phyloP scores from a whole-genome alignment of 1,284 basidiomycete genomes.

The Singerocomus rubriflavus region DNA sequence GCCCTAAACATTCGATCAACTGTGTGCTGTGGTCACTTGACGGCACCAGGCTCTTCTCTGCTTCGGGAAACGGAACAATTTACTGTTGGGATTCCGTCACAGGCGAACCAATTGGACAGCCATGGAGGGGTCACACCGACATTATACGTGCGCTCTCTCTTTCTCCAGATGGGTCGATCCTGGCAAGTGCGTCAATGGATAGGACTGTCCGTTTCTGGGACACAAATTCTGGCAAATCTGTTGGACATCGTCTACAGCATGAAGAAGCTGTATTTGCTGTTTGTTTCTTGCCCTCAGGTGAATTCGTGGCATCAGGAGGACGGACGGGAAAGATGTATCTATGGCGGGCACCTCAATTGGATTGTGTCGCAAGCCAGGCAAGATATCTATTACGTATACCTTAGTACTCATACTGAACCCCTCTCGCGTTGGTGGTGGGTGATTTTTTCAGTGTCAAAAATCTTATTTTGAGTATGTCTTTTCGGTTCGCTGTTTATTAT shows the following conservation, averaged over 20 bases:
- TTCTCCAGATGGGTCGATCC: constrained; percentile 8
- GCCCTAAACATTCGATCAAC: accelerated
- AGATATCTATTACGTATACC: no score
- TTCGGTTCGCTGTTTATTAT: no score
- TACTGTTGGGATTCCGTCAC: constrained; percentile 11
- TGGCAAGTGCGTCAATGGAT: constrained; percentile 11
- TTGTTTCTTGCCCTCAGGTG: constrained; percentile 6
- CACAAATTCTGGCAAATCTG: neutral
- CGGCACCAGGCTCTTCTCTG: constrained; percentile 8
- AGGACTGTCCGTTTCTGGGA: constrained; percentile 16
- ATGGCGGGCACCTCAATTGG: neutral
- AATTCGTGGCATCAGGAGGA: neutral
- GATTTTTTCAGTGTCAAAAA: no score
- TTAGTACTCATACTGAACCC: no score
- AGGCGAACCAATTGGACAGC: constrained; percentile 1
- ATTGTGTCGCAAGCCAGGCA: neutral
- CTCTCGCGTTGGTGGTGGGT: no score
- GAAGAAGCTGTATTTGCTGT: accelerated
- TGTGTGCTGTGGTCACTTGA: constrained; percentile 17
- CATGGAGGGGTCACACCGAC: constrained; percentile 8
- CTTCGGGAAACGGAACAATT: neutral
- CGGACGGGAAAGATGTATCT: accelerated
- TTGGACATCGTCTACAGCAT: constrained; percentile 1
- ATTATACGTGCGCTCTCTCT: neutral
- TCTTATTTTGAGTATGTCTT: no score